Percentiles rank a stretch among this genome's conserved stretches.
Conservation (phyloP, 139 green algal species). For the Chlorella sp. region DNA sequence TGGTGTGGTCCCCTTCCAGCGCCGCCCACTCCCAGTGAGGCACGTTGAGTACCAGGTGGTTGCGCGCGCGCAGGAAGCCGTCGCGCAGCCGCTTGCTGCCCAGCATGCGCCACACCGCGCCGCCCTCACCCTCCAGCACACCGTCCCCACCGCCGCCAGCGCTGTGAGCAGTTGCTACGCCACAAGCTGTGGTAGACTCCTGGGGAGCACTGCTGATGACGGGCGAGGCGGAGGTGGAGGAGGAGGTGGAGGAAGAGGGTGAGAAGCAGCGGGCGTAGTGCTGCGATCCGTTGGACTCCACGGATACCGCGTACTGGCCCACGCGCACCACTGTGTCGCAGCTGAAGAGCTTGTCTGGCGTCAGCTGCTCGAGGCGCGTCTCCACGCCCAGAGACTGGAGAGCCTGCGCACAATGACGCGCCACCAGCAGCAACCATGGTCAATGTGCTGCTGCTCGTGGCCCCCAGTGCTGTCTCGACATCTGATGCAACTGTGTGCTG, state of each 20-base stretch:
- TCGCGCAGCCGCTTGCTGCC: slow-evolving; percentile 11
- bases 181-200: no score
- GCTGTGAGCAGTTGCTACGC: no score
- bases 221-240: no score
- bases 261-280: slow-evolving; percentile 6
- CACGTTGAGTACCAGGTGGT: slow-evolving; percentile 6
- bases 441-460: not conserved
- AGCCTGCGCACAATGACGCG: not conserved
- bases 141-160: no score
- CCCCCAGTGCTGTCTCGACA: not conserved
- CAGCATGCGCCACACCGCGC: no score
- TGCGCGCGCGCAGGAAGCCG: not conserved
- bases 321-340: slow-evolving; percentile 4
- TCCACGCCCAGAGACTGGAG: slow-evolving; percentile 2
- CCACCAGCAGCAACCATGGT: not conserved
- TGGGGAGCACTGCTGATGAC: no score
- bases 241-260: no score
- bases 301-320: not conserved
- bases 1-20: not conserved
- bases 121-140: no score
- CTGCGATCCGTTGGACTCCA: slow-evolving; percentile 4
- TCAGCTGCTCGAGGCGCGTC: slow-evolving; percentile 1
- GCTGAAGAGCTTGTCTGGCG: slow-evolving; percentile 8
- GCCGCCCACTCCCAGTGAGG: not conserved
- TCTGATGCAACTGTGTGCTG: not conserved